Conservation (phyloP, 2,329 filamentous ascomycete species). For the Byssochlamys sp. region DNA sequence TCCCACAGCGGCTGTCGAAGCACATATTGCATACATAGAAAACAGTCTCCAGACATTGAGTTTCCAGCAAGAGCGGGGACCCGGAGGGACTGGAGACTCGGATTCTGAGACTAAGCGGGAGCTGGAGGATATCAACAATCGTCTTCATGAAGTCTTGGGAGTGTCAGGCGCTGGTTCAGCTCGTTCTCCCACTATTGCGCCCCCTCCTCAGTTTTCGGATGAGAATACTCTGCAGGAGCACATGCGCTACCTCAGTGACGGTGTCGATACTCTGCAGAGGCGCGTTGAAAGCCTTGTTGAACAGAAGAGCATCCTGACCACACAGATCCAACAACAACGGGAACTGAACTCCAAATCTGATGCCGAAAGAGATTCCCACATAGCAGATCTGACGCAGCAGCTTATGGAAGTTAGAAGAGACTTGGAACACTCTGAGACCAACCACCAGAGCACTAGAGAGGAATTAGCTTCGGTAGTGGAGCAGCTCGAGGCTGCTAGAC, state of each 20-base stretch:
- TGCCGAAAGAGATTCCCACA: slow-evolving; percentile 42
- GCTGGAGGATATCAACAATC: slow-evolving; percentile 55
- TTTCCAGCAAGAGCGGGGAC: slow-evolving; percentile 31
- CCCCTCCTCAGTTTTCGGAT: slow-evolving; percentile 50
- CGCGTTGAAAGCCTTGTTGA: slow-evolving; percentile 71
- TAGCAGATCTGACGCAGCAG: slow-evolving; percentile 37
- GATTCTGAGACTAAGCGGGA: slow-evolving; percentile 43
- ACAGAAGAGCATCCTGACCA: slow-evolving; percentile 78
- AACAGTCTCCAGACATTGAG: slow-evolving; percentile 53
- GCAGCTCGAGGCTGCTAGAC: slow-evolving; percentile 34
- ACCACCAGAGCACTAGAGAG: slow-evolving; percentile 29
- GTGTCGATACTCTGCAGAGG: slow-evolving; percentile 68
- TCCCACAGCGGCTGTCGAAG: slow-evolving; percentile 29
- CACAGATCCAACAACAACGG: slow-evolving; percentile 90
- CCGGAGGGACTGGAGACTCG: slow-evolving; percentile 10
- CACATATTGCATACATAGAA: slow-evolving; percentile 63
- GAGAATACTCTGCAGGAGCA: slow-evolving; percentile 54
- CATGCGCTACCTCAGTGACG: slow-evolving; percentile 64
- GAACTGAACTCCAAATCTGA: slow-evolving; percentile 85
- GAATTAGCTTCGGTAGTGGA: slow-evolving; percentile 34
- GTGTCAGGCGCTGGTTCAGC: slow-evolving; percentile 29
- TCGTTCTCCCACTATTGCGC: slow-evolving; percentile 41
- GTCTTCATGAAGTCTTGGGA: slow-evolving; percentile 51
- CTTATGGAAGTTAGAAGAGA: slow-evolving; percentile 55
- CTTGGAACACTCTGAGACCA: slow-evolving; percentile 44